phyloP scores from a whole-genome alignment of 225 moss, liverwort and hornwort species.

The Bryoerythrophyllum caledonicum region DNA sequence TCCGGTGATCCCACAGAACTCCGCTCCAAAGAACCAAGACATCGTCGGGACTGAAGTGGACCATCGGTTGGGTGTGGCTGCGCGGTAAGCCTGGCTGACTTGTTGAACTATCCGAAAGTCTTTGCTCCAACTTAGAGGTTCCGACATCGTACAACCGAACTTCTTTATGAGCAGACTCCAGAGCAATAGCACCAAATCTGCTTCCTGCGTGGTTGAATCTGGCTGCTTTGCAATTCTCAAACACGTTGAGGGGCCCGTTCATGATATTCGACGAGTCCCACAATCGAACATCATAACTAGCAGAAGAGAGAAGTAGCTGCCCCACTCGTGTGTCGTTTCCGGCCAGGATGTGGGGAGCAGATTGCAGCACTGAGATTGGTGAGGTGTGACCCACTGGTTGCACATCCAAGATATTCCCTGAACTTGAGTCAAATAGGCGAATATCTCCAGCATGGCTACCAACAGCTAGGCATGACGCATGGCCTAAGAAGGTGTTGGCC shows the following conservation, averaged over 20 bases:
- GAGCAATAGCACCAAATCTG: conserved; percentile 82
- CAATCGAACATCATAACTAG: conserved; percentile 79
- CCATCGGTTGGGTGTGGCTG: conserved; percentile 82
- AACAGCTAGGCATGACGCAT: conserved; percentile 89
- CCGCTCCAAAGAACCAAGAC: conserved; percentile 96
- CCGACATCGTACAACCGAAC: conserved; percentile 85
- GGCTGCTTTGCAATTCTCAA: conserved; percentile 89
- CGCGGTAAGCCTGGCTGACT: conserved; percentile 74
- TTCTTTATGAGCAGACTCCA: conserved; percentile 81
- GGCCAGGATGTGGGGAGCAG: conserved; percentile 80
- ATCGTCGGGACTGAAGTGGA: conserved; percentile 97
- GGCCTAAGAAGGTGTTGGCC: conserved; percentile 86
- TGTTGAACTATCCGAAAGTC: conserved; percentile 71
- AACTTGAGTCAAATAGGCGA: conserved; percentile 82
- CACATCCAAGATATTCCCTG: conserved; percentile 79
- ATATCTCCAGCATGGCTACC: conserved; percentile 97
- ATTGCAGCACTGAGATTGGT: conserved; percentile 91
- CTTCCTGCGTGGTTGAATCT: conserved; percentile 96
- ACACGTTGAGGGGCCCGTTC: conserved; percentile 71
- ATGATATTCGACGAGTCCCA: conserved; percentile 93
- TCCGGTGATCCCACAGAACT: conserved; percentile 96
- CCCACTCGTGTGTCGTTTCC: conserved; percentile 72
- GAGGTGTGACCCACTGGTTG: conserved; percentile 67
- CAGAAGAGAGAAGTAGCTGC: conserved; percentile 90
- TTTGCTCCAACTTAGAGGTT: conserved; percentile 87